Conservation (phyloP, 371 early-diverging fungal species). For the Mucor velutinosus region DNA sequence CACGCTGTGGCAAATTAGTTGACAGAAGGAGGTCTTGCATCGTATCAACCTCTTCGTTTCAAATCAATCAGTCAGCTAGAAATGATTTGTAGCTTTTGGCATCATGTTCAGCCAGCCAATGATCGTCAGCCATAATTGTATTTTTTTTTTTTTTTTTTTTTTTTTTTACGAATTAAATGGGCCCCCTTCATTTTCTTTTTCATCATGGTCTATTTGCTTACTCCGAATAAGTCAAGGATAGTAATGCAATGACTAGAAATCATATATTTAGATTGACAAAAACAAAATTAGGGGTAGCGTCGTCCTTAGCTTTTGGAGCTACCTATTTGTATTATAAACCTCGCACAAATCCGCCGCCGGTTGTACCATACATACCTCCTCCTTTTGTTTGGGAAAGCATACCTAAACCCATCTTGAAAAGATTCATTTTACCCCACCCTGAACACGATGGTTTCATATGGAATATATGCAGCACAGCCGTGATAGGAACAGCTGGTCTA, state of each 20-base stretch:
- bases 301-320: slow-evolving; percentile 8
- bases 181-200: not conserved
- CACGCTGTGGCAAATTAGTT: not conserved
- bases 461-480: slow-evolving; percentile 46
- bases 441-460: slow-evolving; percentile 41
- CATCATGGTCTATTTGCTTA: not conserved
- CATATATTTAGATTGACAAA: not conserved
- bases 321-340: slow-evolving; percentile 23
- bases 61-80: not conserved
- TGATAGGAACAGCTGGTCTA: slow-evolving; percentile 47
- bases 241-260: not conserved
- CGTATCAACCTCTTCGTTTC: not conserved
- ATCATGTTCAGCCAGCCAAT: not conserved
- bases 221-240: not conserved
- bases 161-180: too few species aligned
- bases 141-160: too few species aligned
- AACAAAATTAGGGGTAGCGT: slow-evolving; percentile 2
- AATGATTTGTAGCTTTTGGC: not conserved
- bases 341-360: not conserved
- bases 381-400: slow-evolving; percentile 43
- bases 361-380: slow-evolving; percentile 24
- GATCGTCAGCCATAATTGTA: not conserved
- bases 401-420: slow-evolving; percentile 29
- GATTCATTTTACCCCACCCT: slow-evolving; percentile 26
- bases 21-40: not conserved